Evolutionary conservation across 169 alveolate genomes (phyloP).

Genomic region (Eimeria zaria): DNA sequence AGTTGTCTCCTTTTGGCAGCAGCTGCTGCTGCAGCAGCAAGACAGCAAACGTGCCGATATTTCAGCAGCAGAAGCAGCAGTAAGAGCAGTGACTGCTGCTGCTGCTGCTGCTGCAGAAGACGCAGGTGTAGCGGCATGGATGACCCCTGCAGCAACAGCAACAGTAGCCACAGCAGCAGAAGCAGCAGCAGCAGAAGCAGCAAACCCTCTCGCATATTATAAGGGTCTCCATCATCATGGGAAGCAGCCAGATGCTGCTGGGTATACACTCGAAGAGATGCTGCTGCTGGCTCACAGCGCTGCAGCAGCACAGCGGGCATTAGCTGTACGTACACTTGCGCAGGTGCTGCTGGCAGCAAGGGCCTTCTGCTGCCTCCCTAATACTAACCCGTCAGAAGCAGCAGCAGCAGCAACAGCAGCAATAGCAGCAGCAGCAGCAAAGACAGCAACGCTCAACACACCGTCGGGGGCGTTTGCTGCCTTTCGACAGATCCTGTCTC

Average conservation of each 20-base stretch:
- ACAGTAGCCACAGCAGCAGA: slow-evolving; percentile 64
- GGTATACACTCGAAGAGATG: slow-evolving; percentile 86
- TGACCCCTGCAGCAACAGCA: slow-evolving; percentile 28
- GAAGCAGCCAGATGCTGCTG: slow-evolving; percentile 83
- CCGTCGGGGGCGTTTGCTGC: slow-evolving; percentile 21
- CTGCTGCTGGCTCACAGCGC: slow-evolving; percentile 85
- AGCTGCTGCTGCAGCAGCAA: slow-evolving; percentile 45
- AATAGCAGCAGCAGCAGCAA: slow-evolving; percentile 7
- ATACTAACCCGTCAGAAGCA: background rate
- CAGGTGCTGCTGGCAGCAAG: slow-evolving; percentile 49
- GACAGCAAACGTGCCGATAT: background rate
- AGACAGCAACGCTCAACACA: background rate
- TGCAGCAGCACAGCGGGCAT: slow-evolving; percentile 82
- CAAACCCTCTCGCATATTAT: slow-evolving; percentile 74
- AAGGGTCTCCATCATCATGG: slow-evolving; percentile 87
- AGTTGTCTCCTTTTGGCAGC: slow-evolving; percentile 54
- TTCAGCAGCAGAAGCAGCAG: slow-evolving; percentile 19
- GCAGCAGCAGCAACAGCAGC: slow-evolving; percentile 11
- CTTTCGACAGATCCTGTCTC: background rate
- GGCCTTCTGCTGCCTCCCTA: slow-evolving; percentile 41
- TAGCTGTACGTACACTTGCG: slow-evolving; percentile 85
- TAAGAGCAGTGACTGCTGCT: background rate
- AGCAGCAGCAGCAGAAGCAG: slow-evolving; percentile 75
- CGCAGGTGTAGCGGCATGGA: slow-evolving; percentile 36
- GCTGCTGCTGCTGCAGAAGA: slow-evolving; percentile 63